phyloP scores from a whole-genome alignment of 1,284 basidiomycete species.

The Athelia sp. region DNA sequence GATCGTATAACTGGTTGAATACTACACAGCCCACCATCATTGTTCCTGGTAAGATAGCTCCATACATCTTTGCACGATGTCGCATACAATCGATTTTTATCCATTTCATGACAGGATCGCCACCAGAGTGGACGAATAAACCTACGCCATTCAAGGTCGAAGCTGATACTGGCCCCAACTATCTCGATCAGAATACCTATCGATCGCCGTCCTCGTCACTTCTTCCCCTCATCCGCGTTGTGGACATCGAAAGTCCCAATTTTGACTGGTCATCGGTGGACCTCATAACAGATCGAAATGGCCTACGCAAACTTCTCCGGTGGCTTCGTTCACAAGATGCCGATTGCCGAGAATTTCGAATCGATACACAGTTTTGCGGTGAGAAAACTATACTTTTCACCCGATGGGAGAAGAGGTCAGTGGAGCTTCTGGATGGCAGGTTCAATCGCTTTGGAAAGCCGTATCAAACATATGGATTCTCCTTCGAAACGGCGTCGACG shows the following conservation, averaged over 20 bases:
- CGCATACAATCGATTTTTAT: not conserved
- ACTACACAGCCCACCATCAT: conserved; percentile 41
- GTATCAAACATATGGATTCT: conserved; percentile 39
- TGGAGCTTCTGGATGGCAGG: conserved; percentile 14
- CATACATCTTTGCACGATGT: not conserved
- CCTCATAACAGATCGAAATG: conserved; percentile 54
- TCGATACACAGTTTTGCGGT: conserved; percentile 53
- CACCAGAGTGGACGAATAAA: conserved; percentile 42
- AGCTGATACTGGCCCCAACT: conserved; percentile 38
- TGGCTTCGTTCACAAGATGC: conserved; percentile 38
- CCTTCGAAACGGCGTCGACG: conserved; percentile 46
- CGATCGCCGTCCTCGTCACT: conserved; percentile 35
- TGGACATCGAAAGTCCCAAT: conserved; percentile 31
- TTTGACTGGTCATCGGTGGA: conserved; percentile 49
- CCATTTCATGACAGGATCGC: conserved; percentile 36
- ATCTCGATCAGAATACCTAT: conserved; percentile 47
- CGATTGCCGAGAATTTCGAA: conserved; percentile 41
- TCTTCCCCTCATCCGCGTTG: conserved; percentile 44
- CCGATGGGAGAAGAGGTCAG: conserved; percentile 38
- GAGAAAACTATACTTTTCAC: conserved; percentile 47
- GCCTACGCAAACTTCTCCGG: conserved; percentile 47
- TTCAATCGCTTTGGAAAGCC: conserved; percentile 9
- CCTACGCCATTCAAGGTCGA: conserved; percentile 39
- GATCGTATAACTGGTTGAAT: conserved; percentile 53
- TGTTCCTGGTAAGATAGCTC: conserved; percentile 42